Conservation (phyloP, 345 rosid species). For the Eucalyptus sp. region DNA sequence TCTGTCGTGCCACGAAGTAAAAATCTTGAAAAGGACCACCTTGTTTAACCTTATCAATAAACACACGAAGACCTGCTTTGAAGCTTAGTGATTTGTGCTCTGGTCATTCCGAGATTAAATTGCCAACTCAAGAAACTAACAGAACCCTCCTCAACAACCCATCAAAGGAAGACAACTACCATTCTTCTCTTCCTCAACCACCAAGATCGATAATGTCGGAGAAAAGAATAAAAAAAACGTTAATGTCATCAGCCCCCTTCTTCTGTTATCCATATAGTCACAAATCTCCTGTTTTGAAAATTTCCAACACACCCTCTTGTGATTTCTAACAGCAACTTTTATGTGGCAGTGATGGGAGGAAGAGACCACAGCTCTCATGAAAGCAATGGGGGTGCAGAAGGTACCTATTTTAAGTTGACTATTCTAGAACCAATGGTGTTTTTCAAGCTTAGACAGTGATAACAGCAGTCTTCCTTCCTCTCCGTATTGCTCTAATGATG, state of each 20-base stretch:
- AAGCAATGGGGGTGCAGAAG: background rate
- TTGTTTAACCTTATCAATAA: background rate
- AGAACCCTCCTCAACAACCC: background rate
- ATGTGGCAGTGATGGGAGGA: background rate
- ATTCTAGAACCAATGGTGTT: background rate
- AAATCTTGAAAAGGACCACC: background rate
- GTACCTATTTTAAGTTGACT: background rate
- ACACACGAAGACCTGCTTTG: background rate
- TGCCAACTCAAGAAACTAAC: slow-evolving; percentile 9
- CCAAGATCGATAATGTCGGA: background rate
- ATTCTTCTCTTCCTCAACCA: slow-evolving; percentile 8
- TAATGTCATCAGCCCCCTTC: background rate
- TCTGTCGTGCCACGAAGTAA: background rate
- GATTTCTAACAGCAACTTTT: background rate
- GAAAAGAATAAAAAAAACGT: background rate
- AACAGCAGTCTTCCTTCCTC: background rate
- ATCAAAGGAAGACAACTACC: slow-evolving; percentile 10
- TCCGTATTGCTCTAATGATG: background rate
- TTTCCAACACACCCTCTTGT: background rate
- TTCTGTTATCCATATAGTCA: background rate
- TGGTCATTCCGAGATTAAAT: background rate
- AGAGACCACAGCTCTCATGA: background rate
- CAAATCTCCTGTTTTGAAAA: background rate
- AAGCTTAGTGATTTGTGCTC: background rate
- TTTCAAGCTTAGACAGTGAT: background rate